These are phyloP conservation scores for Didymella pinodella DNA, from an alignment of 2,329 filamentous ascomycete genomes.

Conservation along the genomic window DNA sequence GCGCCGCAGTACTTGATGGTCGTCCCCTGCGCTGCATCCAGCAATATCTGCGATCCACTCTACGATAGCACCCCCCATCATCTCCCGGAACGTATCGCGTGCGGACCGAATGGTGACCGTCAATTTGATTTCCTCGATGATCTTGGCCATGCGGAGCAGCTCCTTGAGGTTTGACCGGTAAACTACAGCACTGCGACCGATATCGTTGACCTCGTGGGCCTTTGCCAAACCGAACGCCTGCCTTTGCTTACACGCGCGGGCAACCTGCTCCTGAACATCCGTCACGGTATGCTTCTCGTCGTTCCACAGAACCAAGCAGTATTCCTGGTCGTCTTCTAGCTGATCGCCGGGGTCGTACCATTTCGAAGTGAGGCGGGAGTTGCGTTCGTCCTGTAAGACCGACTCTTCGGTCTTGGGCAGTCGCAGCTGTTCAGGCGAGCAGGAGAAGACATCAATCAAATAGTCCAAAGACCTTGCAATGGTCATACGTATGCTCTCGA, in stretches of 20 bases:
- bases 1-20: constrained; percentile 79
- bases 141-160: constrained; percentile 78
- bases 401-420: constrained; percentile 82
- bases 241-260: constrained; percentile 81
- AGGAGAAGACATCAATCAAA: constrained; percentile 96
- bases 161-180: constrained; percentile 75
- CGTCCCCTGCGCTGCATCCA: constrained; percentile 82
- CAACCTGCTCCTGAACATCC: constrained; percentile 89
- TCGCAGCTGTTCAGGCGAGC: constrained; percentile 93
- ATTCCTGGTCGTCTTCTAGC: constrained; percentile 73
- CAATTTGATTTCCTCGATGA: constrained; percentile 94
- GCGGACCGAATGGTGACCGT: constrained; percentile 94
- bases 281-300: constrained; percentile 97
- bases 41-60: constrained; percentile 96
- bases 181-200: constrained; percentile 85
- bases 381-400: constrained; percentile 80
- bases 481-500: constrained; percentile 82
- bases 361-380: constrained; percentile 76
- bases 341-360: constrained; percentile 73
- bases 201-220: constrained; percentile 87
- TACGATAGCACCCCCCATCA: constrained; percentile 98
- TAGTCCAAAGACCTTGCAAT: constrained; percentile 89
- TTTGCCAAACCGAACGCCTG: constrained; percentile 73
- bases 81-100: constrained; percentile 93
- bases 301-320: constrained; percentile 90